These are phyloP conservation scores for cucumber (Cucumis sativus) DNA, from an alignment of 306 rosid genomes.

Conservation along the genomic window DNA sequence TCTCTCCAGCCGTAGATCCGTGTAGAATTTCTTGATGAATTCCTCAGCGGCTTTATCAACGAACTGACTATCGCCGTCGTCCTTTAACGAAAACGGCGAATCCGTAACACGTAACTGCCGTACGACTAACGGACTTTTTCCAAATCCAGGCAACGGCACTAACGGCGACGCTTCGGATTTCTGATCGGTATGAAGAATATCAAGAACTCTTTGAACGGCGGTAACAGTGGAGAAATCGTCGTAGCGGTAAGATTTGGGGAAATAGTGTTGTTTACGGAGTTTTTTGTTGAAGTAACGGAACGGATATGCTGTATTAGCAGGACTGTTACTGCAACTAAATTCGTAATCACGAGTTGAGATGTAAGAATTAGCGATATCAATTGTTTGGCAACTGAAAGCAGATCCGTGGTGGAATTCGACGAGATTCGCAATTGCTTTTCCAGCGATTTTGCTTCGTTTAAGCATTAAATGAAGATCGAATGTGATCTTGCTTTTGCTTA, in stretches of 20 bases:
- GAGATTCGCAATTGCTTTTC: constrained; percentile 44
- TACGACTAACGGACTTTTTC: constrained; percentile 47
- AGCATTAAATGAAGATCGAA: constrained; percentile 38
- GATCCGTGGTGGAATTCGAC: constrained; percentile 31
- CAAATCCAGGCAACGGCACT: constrained; percentile 56
- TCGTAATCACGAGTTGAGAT: constrained; percentile 61
- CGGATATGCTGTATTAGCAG: constrained; percentile 19
- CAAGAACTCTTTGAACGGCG: constrained; percentile 52
- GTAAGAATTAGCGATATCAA: constrained; percentile 34
- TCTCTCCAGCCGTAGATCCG: constrained; percentile 40
- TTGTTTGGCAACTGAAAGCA: constrained; percentile 35
- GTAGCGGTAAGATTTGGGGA: constrained; percentile 20
- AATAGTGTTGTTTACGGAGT: constrained; percentile 10
- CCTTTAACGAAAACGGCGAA: constrained; percentile 74
- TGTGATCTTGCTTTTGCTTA: constrained; percentile 48
- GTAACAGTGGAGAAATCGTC: constrained; percentile 34
- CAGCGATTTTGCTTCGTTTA: constrained; percentile 63
- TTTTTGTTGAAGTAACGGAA: constrained; percentile 20
- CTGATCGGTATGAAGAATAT: constrained; percentile 30
- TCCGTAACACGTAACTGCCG: constrained; percentile 64
- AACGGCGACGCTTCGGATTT: constrained; percentile 52
- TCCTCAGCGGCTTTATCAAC: constrained; percentile 73
- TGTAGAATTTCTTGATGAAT: constrained; percentile 64
- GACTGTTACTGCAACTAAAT: constrained; percentile 92
- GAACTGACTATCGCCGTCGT: constrained; percentile 27